Base-by-base conservation (phyloP, 768 basidiomycete genomes). In the Podaxis pistillaris region DNA sequence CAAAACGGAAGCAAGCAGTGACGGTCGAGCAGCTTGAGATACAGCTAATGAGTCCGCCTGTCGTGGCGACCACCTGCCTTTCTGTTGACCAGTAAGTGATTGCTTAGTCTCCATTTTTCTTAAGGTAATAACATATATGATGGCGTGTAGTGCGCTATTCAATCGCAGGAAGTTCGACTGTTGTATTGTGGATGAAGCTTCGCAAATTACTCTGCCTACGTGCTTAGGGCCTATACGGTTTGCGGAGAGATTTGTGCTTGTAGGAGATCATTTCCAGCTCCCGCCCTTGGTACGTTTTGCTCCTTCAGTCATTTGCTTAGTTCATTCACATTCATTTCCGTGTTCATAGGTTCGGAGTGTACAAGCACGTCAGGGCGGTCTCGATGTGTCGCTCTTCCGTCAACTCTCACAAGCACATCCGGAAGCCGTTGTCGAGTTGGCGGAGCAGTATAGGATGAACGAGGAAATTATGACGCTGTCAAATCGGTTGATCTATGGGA, bases 171-270 rank as follows among this genome's bases (percentile, higher is more conserved):
- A 76, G 22, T 99, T 98, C 69, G 95, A 99, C 71, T 95, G 93
- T 69, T 98, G 96, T 75, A 97, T 99, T 60, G 90, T 99, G 17
- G 97, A 98, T 65, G 97, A 99, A 72, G 97, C 97, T 0, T 98
- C 97, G 0, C 96, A 98, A 71, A 95, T 98, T 65, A 98, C 97
- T 0, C 75, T 98, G 1, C 97, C 97, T 0, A 96, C 95, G 0
- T 98, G 94, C 69, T 79, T 98, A 1, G 97, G 97, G 4, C 97
- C 97, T 0, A 77, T 98, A 2, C 87, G 95, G 0, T 93, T 89
- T 68, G 94, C 96, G 1, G 84, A 94, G 56, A 93, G 83, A 46
- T 99, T 98, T 66, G 85, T 98, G 4, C 87, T 98, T 12, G 96
- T 98, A 17, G 97, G 97, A 6, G 97, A 98, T 71, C 97, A 99